phyloP scores from a whole-genome alignment of 805 yeast genomes.

The Starmerella stigmatis region DNA sequence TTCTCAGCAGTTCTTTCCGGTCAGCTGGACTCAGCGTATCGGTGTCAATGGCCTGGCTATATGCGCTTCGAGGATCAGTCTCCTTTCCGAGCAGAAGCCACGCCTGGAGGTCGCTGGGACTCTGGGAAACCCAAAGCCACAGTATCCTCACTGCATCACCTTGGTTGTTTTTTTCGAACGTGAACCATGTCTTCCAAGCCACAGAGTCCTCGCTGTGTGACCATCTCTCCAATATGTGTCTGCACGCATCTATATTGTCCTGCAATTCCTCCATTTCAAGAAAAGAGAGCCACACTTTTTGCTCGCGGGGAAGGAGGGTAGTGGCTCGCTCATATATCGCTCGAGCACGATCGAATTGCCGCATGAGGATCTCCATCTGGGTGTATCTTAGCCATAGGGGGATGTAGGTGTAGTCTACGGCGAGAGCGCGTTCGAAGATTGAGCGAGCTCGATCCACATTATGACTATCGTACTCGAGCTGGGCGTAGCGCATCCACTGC shows the following conservation, averaged over 20 bases:
- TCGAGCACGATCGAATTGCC: slow-evolving; percentile 78
- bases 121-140: slow-evolving; percentile 1
- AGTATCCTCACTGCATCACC: background rate
- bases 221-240: slow-evolving; percentile 71
- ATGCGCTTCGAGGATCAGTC: background rate
- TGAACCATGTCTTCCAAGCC: slow-evolving; percentile 8
- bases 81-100: slow-evolving; percentile 1
- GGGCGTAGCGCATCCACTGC: slow-evolving; percentile 89
- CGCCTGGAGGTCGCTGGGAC: background rate
- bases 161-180: slow-evolving; percentile 6
- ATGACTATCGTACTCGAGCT: slow-evolving; percentile 71
- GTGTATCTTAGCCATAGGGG: slow-evolving; percentile 82
- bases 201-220: slow-evolving; percentile 29
- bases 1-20: background rate
- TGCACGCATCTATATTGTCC: slow-evolving; percentile 49
- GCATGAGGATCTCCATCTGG: slow-evolving; percentile 60
- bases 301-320: slow-evolving; percentile 60
- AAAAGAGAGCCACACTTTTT: slow-evolving; percentile 78
- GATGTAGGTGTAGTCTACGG: slow-evolving; percentile 61
- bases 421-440: slow-evolving; percentile 75
- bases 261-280: slow-evolving; percentile 73
- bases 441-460: slow-evolving; percentile 76
- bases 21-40: background rate
- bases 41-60: slow-evolving; percentile 1
- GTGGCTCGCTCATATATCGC: slow-evolving; percentile 74